Evolutionary conservation across 2,329 filamentous ascomycete species (phyloP), one percentile per base, ranked within the genome.

Genomic region (Talaromyces amestolkiae): DNA sequence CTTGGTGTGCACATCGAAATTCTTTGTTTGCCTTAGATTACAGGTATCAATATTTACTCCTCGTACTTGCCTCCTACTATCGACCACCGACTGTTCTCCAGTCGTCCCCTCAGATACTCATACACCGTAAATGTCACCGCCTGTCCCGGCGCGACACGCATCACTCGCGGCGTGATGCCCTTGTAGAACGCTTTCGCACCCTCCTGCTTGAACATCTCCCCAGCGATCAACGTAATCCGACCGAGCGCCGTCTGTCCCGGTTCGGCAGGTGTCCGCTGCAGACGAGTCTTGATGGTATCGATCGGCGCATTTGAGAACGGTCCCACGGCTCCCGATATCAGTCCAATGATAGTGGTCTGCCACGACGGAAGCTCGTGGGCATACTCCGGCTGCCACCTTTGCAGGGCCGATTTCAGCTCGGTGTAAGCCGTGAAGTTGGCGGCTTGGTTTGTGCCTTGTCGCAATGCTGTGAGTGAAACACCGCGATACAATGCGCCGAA

Each of bases 351-450:
- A 6, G 92, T 93, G 1, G 95, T 99, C 81, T 98, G 93, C 80
- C 90, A 98, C 62, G 88, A 87, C 1, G 95, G 94, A 49, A 99
- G 83, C 70, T 88, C 87, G 69, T 86, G 81, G 62, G 82, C 83
- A 67, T 88, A 89, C 71, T 91, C 83, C 8, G 90, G 89, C 79
- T 96, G 93, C 74, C 83, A 87, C 59, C 83, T 80, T 76, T 92
- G 89, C 61, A 98, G 84, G 61, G 83, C 83, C 67, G 90, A 86
- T 83, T 97, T 96, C 80, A 99, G 89, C 80, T 98, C 92, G 0
- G 91, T 91, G 82, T 99, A 99, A 11, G 95, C 94, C 15, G 94
- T 98, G 84, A 99, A 99, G 84, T 99, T 99, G 79, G 94, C 93
- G 56, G 96, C 95, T 83, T 99, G 95, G 82, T 99, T 99, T 69